Base-by-base conservation (phyloP, 169 alveolate species). In the Plasmodium falciparum region DNA sequence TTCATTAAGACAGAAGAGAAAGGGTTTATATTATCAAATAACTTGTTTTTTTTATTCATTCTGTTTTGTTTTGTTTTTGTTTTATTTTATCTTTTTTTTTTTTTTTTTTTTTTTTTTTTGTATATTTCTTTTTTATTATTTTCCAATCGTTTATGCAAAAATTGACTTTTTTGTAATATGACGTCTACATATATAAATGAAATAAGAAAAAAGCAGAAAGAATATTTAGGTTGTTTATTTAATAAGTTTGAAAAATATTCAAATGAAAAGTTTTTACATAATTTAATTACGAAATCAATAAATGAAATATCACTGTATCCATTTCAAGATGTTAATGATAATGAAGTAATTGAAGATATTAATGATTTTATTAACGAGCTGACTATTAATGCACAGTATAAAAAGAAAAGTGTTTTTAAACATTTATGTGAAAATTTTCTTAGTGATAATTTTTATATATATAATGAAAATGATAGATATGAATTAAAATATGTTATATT, bases 281-380 rank as follows among this genome's bases (percentile, higher is more conserved):
- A 61, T 86, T 72, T 86, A 54, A 22, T 86, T 47, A 86, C 61
- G 39, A 86, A 86, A 26, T 86, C 92, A 22, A 26, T 86, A 70
- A 86, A 86, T 72, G 92, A 86, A 86, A 86, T 86, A 39, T 45
- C 92, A 9, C 45, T 86, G 69, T 67, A 86, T 66, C 92, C 92
- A 24, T 86, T 86, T 54, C 92, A 86, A 86, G 92, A 86, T 86
- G 88, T 86, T 15, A 86, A 73, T 67, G 85, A 86, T 13, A 86
- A 56, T 65, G 92, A 86, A 71, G 88, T 86, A 13, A 29, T 86
- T 45, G 59, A 71, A 33, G 92, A 86, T 50, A 73, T 86, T 45
- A 86, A 86, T 15, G 88, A 49, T 11, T 86, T 22, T 73, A 86
- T 86, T 0, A 86, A 86, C 43, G 92, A 86, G 49, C 22, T 86